Percentiles rank a stretch among this genome's conserved stretches.
Evolutionary conservation across 352 stramenopile species (phyloP).

Genomic region (Pythium chondricola): DNA sequence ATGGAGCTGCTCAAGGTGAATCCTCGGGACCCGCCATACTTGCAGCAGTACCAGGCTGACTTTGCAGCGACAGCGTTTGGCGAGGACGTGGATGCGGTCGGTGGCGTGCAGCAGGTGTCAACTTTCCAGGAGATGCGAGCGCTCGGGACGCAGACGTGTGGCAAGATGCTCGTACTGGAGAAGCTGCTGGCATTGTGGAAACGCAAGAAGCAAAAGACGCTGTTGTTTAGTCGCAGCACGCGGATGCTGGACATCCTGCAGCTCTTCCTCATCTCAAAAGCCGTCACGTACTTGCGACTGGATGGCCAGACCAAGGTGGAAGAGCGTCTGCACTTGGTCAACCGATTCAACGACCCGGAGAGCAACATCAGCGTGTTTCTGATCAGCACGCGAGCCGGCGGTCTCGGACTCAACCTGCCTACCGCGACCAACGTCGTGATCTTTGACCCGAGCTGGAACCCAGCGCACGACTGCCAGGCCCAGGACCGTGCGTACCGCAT

Average conservation of each 20-base stretch:
- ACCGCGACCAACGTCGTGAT: conserved; percentile 82
- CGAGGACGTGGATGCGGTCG: conserved; percentile 40
- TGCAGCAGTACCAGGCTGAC: conserved; percentile 45
- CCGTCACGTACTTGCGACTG: conserved; percentile 49
- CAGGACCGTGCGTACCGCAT: conserved; percentile 84
- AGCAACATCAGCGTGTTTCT: conserved; percentile 63
- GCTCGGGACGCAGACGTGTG: conserved; percentile 65
- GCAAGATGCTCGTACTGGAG: conserved; percentile 77
- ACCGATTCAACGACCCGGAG: conserved; percentile 57
- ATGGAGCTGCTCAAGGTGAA: conserved; percentile 78
- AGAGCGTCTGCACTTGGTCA: conserved; percentile 65
- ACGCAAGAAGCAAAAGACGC: conserved; percentile 52
- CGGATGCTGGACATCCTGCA: conserved; percentile 81
- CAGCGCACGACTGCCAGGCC: conserved; percentile 77
- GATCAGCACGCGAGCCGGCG: conserved; percentile 73
- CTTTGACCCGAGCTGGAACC: conserved; percentile 87
- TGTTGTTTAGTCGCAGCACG: conserved; percentile 74
- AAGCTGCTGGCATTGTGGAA: conserved; percentile 63
- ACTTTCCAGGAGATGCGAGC: conserved; percentile 48
- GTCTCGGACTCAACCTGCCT: conserved; percentile 70
- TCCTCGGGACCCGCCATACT: conserved; percentile 33
- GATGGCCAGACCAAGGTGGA: conserved; percentile 74
- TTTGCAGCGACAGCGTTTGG: conserved; percentile 63
- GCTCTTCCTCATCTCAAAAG: conserved; percentile 65
- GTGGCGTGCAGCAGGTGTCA: conserved; percentile 50